Evolutionary conservation across 1,284 basidiomycete genomes (phyloP).

Genomic region (Athelia psychrophila): DNA sequence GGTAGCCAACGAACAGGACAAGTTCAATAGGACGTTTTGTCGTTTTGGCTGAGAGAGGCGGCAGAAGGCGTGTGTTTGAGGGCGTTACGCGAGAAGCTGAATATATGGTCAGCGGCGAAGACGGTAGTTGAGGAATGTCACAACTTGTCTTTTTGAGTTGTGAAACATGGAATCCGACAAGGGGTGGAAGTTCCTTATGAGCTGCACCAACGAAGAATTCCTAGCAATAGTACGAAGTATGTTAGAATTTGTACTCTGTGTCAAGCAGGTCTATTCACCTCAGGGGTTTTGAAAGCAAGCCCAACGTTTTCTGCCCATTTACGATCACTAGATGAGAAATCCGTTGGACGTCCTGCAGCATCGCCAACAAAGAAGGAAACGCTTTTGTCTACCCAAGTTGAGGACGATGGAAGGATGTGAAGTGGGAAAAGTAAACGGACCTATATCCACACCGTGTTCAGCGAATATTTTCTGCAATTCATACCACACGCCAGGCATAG

Average conservation of each 20-base stretch:
- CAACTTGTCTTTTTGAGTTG: conserved; percentile 40
- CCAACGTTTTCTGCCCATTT: conserved; percentile 83
- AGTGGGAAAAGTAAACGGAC: conserved; percentile 34
- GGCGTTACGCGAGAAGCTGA: conserved; percentile 61
- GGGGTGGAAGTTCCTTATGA: conserved; percentile 33
- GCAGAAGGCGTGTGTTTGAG: conserved; percentile 58
- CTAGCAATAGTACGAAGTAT: conserved; percentile 34
- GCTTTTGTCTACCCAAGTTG: conserved; percentile 51
- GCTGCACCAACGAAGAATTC: conserved; percentile 76
- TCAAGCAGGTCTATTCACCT: conserved; percentile 35
- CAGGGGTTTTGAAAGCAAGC: conserved; percentile 69
- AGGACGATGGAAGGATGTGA: neutral
- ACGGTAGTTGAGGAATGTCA: conserved; percentile 2
- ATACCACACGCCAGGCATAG: conserved; percentile 86
- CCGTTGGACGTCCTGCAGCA: conserved; percentile 76
- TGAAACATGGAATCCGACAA: conserved; percentile 60
- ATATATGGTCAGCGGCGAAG: conserved; percentile 3
- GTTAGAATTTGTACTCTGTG: neutral
- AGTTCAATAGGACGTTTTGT: conserved; percentile 40
- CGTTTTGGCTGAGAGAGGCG: conserved; percentile 29
- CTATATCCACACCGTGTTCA: conserved; percentile 60
- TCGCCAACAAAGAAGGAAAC: conserved; percentile 85
- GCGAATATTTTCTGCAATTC: conserved; percentile 63
- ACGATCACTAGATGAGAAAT: conserved; percentile 79
- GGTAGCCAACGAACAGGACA: conserved; percentile 86